Evolutionary conservation across 2,329 filamentous ascomycete species (phyloP).

Genomic region (Talaromyces sp.): DNA sequence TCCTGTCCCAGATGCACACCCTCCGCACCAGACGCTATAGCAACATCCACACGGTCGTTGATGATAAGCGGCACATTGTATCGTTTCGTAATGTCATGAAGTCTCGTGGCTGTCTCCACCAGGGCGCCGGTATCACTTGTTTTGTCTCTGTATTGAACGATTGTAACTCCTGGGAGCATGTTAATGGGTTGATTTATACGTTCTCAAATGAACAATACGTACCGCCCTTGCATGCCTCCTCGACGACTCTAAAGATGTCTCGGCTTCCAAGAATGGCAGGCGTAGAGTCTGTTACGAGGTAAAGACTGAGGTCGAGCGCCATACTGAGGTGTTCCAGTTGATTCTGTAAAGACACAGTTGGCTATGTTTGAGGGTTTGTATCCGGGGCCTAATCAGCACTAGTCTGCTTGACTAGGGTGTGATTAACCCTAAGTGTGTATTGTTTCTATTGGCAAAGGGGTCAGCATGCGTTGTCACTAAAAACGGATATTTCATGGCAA

Average conservation of each 20-base stretch:
- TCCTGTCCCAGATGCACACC: conserved; percentile 95
- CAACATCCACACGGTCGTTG: conserved; percentile 90
- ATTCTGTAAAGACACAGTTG: not conserved
- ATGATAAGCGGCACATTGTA: conserved; percentile 77
- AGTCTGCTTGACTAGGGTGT: not conserved
- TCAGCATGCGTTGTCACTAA: not conserved
- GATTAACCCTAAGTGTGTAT: not conserved
- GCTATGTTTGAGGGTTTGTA: not conserved
- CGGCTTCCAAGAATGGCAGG: conserved; percentile 70
- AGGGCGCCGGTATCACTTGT: conserved; percentile 67
- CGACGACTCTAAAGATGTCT: conserved; percentile 69
- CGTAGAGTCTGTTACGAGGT: conserved; percentile 93
- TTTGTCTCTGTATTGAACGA: conserved; percentile 92
- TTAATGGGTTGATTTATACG: not conserved
- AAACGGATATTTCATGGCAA: not conserved
- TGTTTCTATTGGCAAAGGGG: not conserved
- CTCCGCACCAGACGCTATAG: conserved; percentile 77
- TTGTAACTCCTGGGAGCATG: conserved; percentile 58
- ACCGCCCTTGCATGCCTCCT: conserved; percentile 71
- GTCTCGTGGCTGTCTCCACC: conserved; percentile 63
- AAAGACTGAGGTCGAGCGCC: conserved; percentile 70
- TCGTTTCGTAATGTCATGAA: conserved; percentile 67
- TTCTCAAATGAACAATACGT: conserved; percentile 20
- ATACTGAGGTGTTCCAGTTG: conserved; percentile 4
- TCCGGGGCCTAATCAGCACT: not conserved